Conservation (phyloP, 2,329 filamentous ascomycete genomes). For the Colletotrichum trifolii region DNA sequence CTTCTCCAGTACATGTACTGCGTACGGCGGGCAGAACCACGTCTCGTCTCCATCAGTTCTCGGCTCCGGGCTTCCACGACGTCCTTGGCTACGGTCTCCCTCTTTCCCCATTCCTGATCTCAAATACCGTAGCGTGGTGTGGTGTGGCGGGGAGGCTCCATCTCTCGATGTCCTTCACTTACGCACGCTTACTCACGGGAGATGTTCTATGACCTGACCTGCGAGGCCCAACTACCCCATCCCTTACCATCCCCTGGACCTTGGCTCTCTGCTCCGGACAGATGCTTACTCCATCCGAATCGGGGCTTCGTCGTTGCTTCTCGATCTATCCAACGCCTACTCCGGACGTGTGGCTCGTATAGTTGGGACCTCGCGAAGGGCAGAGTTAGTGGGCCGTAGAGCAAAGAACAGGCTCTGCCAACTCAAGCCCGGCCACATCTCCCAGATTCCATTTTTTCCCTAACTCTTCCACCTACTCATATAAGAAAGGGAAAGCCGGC, state of each 20-base stretch:
- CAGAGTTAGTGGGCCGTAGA: neutral
- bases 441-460: neutral
- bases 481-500: constrained; percentile 25
- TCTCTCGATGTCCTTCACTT: constrained; percentile 17
- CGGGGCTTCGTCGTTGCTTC: constrained; percentile 25
- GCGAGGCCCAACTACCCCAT: constrained; percentile 3
- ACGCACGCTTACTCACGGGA: constrained; percentile 34
- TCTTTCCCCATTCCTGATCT: neutral
- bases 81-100: neutral
- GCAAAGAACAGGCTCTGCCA: neutral
- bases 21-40: no score
- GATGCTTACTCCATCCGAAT: constrained; percentile 16
- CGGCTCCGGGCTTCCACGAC: constrained; percentile 4
- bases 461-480: neutral
- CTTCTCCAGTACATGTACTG: no score
- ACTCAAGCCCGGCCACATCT: neutral
- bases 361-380: constrained; percentile 3
- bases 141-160: neutral
- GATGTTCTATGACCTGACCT: constrained; percentile 29
- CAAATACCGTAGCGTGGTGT: neutral
- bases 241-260: no score
- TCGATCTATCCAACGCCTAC: constrained; percentile 22
- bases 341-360: constrained; percentile 20
- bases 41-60: neutral
- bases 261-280: neutral